A percentile compares a stretch with the other conserved stretches of the same genome.
phyloP scores from a whole-genome alignment of 352 stramenopile genomes.

The Globisporangium heterothallicum region DNA sequence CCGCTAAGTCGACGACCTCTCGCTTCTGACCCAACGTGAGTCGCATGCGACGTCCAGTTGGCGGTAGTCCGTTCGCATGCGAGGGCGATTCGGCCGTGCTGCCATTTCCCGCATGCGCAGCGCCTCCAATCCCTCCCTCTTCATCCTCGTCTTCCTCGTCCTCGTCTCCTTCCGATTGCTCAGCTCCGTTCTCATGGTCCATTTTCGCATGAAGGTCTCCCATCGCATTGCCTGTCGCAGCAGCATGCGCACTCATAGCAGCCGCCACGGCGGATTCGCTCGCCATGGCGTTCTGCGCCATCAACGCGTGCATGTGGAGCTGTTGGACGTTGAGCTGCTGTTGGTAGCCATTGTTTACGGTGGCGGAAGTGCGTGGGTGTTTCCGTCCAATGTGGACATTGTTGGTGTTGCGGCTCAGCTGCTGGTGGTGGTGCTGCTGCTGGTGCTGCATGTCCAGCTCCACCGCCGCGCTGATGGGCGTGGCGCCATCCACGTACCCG shows the following conservation, averaged over 20 bases:
- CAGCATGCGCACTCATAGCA: constrained; percentile 4
- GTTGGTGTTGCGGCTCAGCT: constrained; percentile 2
- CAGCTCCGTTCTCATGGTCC: constrained; percentile 8
- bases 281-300: constrained; percentile 11
- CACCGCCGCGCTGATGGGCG: not conserved
- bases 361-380: constrained; percentile 10
- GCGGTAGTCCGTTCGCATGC: constrained; percentile 15
- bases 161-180: constrained; percentile 12
- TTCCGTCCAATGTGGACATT: constrained; percentile 14
- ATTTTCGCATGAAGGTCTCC: constrained; percentile 26
- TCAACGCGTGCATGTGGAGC: constrained; percentile 15
- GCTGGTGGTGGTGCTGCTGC: constrained; percentile 5
- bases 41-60: constrained; percentile 47
- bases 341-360: not conserved
- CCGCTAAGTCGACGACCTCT: constrained; percentile 77
- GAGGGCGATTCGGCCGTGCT: not conserved
- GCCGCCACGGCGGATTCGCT: constrained; percentile 8
- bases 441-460: constrained; percentile 5
- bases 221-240: constrained; percentile 4
- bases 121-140: not conserved
- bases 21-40: constrained; percentile 82
- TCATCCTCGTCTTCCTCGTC: constrained; percentile 13
- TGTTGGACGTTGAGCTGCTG: constrained; percentile 10
- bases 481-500: not conserved
- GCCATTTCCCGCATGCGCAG: not conserved